Base-by-base conservation (phyloP, 176 grass and related monocot genomes). In the Triticum turgidum region DNA sequence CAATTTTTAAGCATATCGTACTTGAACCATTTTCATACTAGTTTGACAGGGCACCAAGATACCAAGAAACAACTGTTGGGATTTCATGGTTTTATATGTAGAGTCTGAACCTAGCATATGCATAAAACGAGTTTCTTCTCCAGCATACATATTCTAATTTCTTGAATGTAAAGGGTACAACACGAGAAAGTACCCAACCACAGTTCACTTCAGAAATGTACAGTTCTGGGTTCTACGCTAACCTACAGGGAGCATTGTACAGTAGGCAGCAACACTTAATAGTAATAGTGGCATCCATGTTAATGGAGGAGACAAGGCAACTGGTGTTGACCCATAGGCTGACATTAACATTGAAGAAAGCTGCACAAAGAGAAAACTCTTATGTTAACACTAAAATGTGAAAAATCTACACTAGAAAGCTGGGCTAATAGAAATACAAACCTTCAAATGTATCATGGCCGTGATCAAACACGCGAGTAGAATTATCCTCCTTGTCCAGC, bases 281-380 rank as follows among this genome's bases (percentile, higher is more conserved):
- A 98, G 64, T 71, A 98, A 86, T 18, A 87, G 81, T 11, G 95
- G 95, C 35, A 77, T 87, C 95, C 95, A 98, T 56, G 89, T 75
- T 71, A 98, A 64, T 39, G 89, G 83, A 6, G 89, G 91, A 87
- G 93, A 98, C 22, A 95, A 87, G 61, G 51, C 80, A 58, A 98
- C 87, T 34, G 86, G 95, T 79, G 63, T 84, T 14, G 27, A 56
- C 82, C 95, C 93, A 87, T 95, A 98, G 42, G 91, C 93, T 61
- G 79, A 76, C 88, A 94, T 98, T 79, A 98, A 78, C 72, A 35
- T 77, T 12, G 81, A 92, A 86, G 87, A 93, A 9, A 95, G 70
- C 93, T 95, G 89, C 78, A 83, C n/a, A 85, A 24, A 62, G 45
- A 14, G 24, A 70, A 80, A 72, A 42, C 15, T 65, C n/a, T 49